Conservation (phyloP, 139 green algal species). For the Chlorella sp. region DNA sequence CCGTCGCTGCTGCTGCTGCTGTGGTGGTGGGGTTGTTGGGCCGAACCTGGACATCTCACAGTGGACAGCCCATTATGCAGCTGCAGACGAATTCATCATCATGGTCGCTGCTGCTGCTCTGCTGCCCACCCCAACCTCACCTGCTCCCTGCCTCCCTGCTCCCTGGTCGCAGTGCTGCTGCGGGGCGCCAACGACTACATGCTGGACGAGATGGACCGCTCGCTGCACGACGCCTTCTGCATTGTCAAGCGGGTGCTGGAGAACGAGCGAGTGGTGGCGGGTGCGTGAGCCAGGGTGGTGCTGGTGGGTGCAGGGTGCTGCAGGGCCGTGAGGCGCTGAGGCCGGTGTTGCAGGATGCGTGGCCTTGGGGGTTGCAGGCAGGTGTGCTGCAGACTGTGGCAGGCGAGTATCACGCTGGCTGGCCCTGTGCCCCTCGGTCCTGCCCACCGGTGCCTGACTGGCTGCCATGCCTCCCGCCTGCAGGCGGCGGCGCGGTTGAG, state of each 20-base stretch:
- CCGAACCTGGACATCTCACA: too few species aligned
- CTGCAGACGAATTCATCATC: too few species aligned
- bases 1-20: too few species aligned
- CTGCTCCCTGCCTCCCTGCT: background rate
- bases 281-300: constrained; percentile 43
- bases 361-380: too few species aligned
- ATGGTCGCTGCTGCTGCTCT: too few species aligned
- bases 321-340: background rate
- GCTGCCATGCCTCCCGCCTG: background rate
- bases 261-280: constrained; percentile 88
- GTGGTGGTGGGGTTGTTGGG: too few species aligned
- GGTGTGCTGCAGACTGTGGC: too few species aligned
- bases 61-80: too few species aligned
- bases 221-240: constrained; percentile 97
- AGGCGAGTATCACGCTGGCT: too few species aligned
- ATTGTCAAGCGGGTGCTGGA: constrained; percentile 98
- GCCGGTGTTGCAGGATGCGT: too few species aligned
- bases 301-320: background rate
- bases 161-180: constrained; percentile 76
- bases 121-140: background rate
- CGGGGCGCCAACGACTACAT: constrained; percentile 99
- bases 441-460: too few species aligned
- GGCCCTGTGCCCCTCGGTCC: too few species aligned
- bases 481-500: constrained; percentile 95
- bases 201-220: constrained; percentile 98